Base-by-base conservation (phyloP, 352 stramenopile species). In the Globisporangium viniferum region DNA sequence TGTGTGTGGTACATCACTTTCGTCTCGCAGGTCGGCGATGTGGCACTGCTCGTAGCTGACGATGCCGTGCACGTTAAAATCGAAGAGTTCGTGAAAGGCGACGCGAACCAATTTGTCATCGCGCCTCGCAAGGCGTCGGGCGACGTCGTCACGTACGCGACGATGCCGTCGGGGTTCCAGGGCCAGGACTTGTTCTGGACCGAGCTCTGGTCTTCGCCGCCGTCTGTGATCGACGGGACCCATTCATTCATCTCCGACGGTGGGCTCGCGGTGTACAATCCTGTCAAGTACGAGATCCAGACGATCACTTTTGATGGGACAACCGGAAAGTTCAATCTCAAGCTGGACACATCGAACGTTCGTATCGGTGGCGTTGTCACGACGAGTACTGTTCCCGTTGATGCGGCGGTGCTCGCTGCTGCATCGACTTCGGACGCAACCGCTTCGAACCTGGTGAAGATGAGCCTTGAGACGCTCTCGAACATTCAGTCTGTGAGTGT, bases 101-200 rank as follows among this genome's bases (percentile, higher is more conserved):
- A 97, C 54, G 88, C 89, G 4, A 99, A 99, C 66, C 79, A 99
- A 69, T 99, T 99, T 64, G 91, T 71, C 0, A 97, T 99, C 64
- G 91, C 97, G 35, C 96, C 97, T 49, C 96, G 96, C 35, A 98
- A 98, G 67, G 89, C 91, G 3, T 97, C 91, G 12, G 94, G 94
- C 2, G 78, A 88, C 18, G 82, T 97, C 3, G 81, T 99, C 8
- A 93, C 84, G 31, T 97, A 99, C 64, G 80, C 82, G 10, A 91
- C 81, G 14, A 70, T 87, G 12, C 82, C 91, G 0, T 55, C 77
- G 1, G 86, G 74, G 29, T 98, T 98, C 65, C 82, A 92, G 72
- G 95, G 95, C 5, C 77, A 83, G 15, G 97, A 99, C 74, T 49
- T 93, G 1, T 99, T 99, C 72, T 99, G 97, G 80, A 98, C 95